phyloP scores from a whole-genome alignment of 1,284 basidiomycete genomes.

The Heimioporus retisporus region DNA sequence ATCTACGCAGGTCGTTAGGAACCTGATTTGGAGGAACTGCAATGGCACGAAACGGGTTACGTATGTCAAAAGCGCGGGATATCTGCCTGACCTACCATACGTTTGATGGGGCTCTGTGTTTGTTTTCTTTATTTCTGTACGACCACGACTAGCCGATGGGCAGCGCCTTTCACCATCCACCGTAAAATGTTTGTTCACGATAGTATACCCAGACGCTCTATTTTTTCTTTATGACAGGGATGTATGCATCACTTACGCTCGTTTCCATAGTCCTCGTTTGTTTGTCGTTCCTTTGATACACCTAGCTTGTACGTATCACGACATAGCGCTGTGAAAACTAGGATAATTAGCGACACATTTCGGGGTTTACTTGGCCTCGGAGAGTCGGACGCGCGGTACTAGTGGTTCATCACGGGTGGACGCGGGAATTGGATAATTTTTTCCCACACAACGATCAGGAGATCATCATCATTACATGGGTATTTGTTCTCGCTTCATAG shows the following conservation, averaged over 20 bases:
- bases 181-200: conserved; percentile 26
- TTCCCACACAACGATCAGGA: no score
- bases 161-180: conserved; percentile 32
- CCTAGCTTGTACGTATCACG: conserved; percentile 5
- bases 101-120: background rate
- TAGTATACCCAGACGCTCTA: conserved; percentile 33
- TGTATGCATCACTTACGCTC: conserved; percentile 28
- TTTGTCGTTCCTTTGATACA: conserved; percentile 28
- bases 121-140: conserved; percentile 25
- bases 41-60: conserved; percentile 42
- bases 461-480: no score
- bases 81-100: conserved; percentile 35
- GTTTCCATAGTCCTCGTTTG: conserved; percentile 26
- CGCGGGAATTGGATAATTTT: no score
- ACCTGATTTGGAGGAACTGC: conserved; percentile 43
- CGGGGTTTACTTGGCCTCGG: no score
- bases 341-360: background rate
- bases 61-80: conserved; percentile 42
- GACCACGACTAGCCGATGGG: conserved; percentile 25
- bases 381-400: no score
- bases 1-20: conserved; percentile 37
- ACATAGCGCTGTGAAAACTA: background rate
- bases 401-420: no score
- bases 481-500: no score
- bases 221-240: conserved; percentile 21